Evolutionary conservation across 805 yeast genomes (phyloP), one percentile per base, ranked within the genome.

Genomic region (Saccharomycopsis sp.): DNA sequence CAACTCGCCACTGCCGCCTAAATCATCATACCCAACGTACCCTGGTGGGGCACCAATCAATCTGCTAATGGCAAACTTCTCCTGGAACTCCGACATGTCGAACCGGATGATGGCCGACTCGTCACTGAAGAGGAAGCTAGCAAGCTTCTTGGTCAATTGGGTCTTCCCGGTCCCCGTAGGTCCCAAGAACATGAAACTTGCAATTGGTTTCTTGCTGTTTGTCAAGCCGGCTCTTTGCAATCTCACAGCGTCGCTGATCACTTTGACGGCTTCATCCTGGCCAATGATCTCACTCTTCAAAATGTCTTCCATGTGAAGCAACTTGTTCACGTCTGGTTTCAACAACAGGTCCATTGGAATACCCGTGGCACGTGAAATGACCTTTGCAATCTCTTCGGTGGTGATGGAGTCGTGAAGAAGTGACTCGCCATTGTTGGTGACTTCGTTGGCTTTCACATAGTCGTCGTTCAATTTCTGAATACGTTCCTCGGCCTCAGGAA

Each of bases 161-260:
- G 98, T 92, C 61, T 89, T 89, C 64, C 98, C 98, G 0, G 97
- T 89, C 64, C 98, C 98, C 0, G 98, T 92, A 40, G 98, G 97
- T 17, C 98, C 98, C 50, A 92, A 67, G 61, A 92, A 92, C 81
- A 89, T 80, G 61, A 92, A 92, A 41, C 95, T 82, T 1, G 96
- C 97, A 53, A 89, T 88, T 5, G 98, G 98, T 47, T 96, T 73
- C 60, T 83, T 83, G 49, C 87, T 95, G 58, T 84, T 82, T 7
- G 97, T 89, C 45, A 89, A 72, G 1, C 98, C 98, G 0, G 98
- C 98, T 55, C 98, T 74, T 58, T 92, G 98, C 45, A 89, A 67
- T 59, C 96, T 79, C 12, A 89, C 97, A 1, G 97, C 96, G 59
- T 88, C 95, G 0, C 96, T 71, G 37, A 89, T 80, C 0, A 95